Conservation (phyloP, 495 filamentous ascomycete species). For the Hypomontagnella monticulosa region DNA sequence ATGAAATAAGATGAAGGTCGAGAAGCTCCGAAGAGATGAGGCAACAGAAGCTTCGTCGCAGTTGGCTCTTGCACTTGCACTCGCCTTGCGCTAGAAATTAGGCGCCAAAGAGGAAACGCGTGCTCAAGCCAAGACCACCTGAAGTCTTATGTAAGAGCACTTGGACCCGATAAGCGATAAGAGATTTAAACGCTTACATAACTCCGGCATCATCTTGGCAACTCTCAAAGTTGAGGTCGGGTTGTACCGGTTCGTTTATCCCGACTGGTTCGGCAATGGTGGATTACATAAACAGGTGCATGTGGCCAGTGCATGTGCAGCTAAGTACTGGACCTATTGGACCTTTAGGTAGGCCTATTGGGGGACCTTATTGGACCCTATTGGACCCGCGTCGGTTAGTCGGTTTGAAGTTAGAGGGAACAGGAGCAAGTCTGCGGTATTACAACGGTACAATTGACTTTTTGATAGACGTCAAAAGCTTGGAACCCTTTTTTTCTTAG, state of each 20-base stretch:
- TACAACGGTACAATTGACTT: constrained; percentile 29
- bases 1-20: neutral
- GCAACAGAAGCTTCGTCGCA: constrained; percentile 9
- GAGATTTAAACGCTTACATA: neutral
- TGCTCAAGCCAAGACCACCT: constrained; percentile 8
- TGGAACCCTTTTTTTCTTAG: constrained; percentile 23
- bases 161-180: neutral
- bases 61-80: constrained; percentile 1
- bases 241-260: constrained; percentile 12
- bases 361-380: too few species aligned
- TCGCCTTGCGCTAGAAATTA: constrained; percentile 24
- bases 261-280: constrained; percentile 11
- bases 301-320: constrained; percentile 42
- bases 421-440: constrained; percentile 26
- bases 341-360: too few species aligned
- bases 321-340: too few species aligned
- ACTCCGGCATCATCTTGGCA: neutral
- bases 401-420: constrained; percentile 7
- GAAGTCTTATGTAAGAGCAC: neutral
- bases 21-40: neutral
- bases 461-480: constrained; percentile 34
- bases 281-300: constrained; percentile 13
- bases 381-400: constrained; percentile 7
- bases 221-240: neutral
- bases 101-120: constrained; percentile 43